Conservation (phyloP, 805 yeast genomes). For the Lipomyces sp. region DNA sequence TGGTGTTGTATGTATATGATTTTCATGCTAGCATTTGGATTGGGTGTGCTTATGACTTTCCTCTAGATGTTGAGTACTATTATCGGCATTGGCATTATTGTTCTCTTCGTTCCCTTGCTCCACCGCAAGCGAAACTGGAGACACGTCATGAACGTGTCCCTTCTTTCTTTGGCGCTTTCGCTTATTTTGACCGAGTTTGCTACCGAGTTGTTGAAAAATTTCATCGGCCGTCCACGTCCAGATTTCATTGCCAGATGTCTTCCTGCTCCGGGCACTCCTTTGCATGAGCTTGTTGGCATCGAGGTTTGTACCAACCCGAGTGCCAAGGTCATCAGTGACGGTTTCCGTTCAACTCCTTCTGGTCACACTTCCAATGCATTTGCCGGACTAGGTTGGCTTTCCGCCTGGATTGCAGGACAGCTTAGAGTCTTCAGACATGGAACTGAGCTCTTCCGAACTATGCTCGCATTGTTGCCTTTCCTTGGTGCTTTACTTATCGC, state of each 20-base stretch:
- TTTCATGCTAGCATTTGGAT: background rate
- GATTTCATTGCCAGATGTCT: constrained; percentile 88
- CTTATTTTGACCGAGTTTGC: constrained; percentile 47
- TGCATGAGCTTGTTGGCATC: constrained; percentile 44
- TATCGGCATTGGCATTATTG: constrained; percentile 33
- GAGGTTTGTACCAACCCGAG: constrained; percentile 49
- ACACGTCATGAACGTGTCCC: constrained; percentile 36
- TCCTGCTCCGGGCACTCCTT: constrained; percentile 64
- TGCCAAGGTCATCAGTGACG: constrained; percentile 51
- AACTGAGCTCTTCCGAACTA: constrained; percentile 40
- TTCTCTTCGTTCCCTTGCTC: constrained; percentile 34
- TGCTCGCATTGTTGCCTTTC: constrained; percentile 40
- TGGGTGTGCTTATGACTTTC: background rate
- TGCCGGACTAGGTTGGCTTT: constrained; percentile 55
- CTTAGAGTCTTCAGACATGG: constrained; percentile 50
- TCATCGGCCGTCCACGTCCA: constrained; percentile 90
- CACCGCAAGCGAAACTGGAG: constrained; percentile 37
- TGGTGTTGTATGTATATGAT: constrained; percentile 25
- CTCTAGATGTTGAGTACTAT: constrained; percentile 27
- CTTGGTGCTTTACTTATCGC: constrained; percentile 73
- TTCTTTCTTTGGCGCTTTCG: constrained; percentile 35
- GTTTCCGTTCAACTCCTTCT: constrained; percentile 64
- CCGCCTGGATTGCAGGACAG: constrained; percentile 59
- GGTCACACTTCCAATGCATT: constrained; percentile 63
- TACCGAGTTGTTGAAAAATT: constrained; percentile 78